Percentiles rank a stretch among this genome's conserved stretches.
These are phyloP conservation scores for Erodium trifolium DNA, from an alignment of 441 rosid genomes.

Conservation along the genomic window DNA sequence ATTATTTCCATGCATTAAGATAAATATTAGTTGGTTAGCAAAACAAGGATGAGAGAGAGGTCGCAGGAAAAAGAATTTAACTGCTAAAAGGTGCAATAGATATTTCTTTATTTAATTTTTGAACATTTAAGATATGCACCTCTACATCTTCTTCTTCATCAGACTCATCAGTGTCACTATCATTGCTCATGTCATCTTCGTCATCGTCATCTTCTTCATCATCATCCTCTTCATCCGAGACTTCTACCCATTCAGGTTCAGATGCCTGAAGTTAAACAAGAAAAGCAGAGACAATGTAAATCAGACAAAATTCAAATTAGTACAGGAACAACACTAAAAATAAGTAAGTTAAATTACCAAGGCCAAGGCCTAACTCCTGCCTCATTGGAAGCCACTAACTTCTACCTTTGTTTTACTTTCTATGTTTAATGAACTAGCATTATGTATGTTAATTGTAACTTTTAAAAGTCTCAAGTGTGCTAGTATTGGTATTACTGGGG, in stretches of 20 bases:
- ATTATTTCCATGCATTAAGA: not conserved
- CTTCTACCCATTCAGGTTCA: slow-evolving; percentile 89
- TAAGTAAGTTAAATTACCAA: not conserved
- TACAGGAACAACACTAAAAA: not conserved
- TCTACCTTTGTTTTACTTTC: not conserved
- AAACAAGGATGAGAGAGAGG: not conserved
- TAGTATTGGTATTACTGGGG: not conserved
- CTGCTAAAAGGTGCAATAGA: not conserved
- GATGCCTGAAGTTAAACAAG: slow-evolving; percentile 47
- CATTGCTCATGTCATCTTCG: slow-evolving; percentile 26
- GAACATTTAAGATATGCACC: slow-evolving; percentile 28
- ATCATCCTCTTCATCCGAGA: slow-evolving; percentile 76
- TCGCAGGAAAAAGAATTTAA: not conserved
- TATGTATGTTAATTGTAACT: not conserved
- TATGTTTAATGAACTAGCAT: not conserved
- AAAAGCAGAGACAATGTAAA: slow-evolving; percentile 13
- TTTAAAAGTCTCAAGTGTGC: not conserved
- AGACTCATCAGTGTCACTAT: slow-evolving; percentile 43
- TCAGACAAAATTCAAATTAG: not conserved
- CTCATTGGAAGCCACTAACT: not conserved
- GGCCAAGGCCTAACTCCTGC: not conserved
- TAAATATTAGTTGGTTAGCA: too few species aligned
- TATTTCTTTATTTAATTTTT: not conserved
- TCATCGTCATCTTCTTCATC: slow-evolving; percentile 53
- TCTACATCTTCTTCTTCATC: slow-evolving; percentile 45